Percentiles rank a stretch among this genome's conserved stretches.
Evolutionary conservation across 140 eudicot genomes (phyloP).

Genomic region (Erigeron philadelphicus): DNA sequence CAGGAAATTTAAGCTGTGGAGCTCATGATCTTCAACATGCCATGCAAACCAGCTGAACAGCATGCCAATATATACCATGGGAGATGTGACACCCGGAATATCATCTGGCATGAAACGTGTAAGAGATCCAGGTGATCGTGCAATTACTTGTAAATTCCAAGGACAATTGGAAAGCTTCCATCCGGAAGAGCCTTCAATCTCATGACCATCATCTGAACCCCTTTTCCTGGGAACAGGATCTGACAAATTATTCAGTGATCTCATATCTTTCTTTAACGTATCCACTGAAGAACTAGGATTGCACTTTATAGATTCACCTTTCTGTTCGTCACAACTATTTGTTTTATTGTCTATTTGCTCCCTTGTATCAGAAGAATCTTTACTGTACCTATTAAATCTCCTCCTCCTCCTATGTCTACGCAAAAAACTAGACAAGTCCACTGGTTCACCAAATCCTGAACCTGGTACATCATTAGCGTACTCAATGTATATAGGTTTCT

Average conservation of each 20-base stretch:
- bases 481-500: constrained; percentile 80
- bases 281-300: constrained; percentile 30
- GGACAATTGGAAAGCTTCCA: constrained; percentile 96
- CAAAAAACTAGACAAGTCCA: constrained; percentile 36
- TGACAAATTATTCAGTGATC: constrained; percentile 23
- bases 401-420: constrained; percentile 44
- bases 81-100: constrained; percentile 98
- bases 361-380: constrained; percentile 30
- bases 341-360: constrained; percentile 17
- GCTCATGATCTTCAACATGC: constrained; percentile 99
- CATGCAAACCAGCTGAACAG: constrained; percentile 99
- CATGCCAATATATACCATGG: constrained; percentile 97
- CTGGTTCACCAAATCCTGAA: constrained; percentile 86
- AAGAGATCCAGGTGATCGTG: constrained; percentile 86
- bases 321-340: constrained; percentile 30
- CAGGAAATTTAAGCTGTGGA: constrained; percentile 88
- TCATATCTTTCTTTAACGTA: constrained; percentile 23
- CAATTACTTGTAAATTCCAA: constrained; percentile 95
- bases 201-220: constrained; percentile 33
- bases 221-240: constrained; percentile 32
- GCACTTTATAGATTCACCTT: constrained; percentile 25
- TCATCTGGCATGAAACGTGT: constrained; percentile 96
- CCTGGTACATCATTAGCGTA: constrained; percentile 99
- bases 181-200: constrained; percentile 75
- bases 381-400: constrained; percentile 32